Evolutionary conservation across 495 filamentous ascomycete genomes (phyloP), one percentile per base, ranked within the genome.

Genomic region (Xylona heveae): DNA sequence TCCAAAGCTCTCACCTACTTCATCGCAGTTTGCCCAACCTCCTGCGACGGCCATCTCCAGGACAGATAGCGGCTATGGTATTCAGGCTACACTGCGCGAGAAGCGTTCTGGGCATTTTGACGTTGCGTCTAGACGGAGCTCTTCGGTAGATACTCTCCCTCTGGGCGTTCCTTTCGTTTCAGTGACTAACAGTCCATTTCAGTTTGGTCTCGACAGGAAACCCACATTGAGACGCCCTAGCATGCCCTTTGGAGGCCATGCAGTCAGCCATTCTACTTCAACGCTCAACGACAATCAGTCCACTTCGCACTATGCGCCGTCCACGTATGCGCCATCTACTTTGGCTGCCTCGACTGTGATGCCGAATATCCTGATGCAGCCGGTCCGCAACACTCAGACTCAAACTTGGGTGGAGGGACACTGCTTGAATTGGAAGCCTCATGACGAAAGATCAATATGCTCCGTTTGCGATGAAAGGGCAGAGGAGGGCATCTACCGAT

Each of bases 321-420:
- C 85, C 2, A 80, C 84, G 2, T 97, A 94, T 53, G 88, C 88
- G 2, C 80, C 85, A 43, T 93, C 84, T 10, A 97, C 88, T 6
- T 63, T 95, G n/a, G 88, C 88, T 19, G 88, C 88, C n/a, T 92
- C 82, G 9, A 97, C 88, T 0, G 74, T 97, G 44, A 92, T 97
- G 68, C 85, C 88, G 8, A 80, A 82, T 46, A 68, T 90, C 54
- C 58, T 80, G 29, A 59, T 79, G 39, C 82, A 91, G 45, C 81
- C 78, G 2, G 78, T 92, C 5, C 60, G 66, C 22, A 90, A 92
- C 43, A 79, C 77, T 2, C 81, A 91, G 23, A 84, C 70, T 20
- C 82, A 68, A 3, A 70, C 74, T 37, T 95, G 85, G 88, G 70
- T 82, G 3, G 88, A 97, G 52, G 88, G 88, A 0, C 88, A 97